phyloP scores from a whole-genome alignment of 1,139 yeast genomes.

The Hanseniaspora gamundiae region DNA sequence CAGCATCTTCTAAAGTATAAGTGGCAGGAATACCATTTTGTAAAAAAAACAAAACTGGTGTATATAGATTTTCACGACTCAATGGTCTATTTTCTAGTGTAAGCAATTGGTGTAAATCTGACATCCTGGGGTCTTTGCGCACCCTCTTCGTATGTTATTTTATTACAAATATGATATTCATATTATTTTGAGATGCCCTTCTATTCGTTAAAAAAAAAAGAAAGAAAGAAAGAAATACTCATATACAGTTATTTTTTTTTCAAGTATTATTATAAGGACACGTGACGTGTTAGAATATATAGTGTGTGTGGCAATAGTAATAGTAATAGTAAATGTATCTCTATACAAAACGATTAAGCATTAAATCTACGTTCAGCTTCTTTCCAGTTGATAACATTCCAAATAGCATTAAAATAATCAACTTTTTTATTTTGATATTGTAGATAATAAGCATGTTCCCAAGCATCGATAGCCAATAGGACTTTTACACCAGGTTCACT shows the following conservation, averaged over 20 bases:
- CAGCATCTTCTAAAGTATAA: conserved; percentile 63
- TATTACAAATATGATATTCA: too few species aligned
- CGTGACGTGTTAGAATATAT: too few species aligned
- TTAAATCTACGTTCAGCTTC: conserved; percentile 59
- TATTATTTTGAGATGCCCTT: too few species aligned
- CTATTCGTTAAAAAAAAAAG: too few species aligned
- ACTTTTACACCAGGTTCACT: conserved; percentile 56
- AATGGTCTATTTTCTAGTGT: conserved; percentile 47
- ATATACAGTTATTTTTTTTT: too few species aligned
- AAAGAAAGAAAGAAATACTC: too few species aligned
- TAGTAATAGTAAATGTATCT: too few species aligned
- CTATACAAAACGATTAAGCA: too few species aligned
- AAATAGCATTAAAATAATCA: conserved; percentile 90
- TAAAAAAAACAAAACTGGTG: conserved; percentile 34
- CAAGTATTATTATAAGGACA: too few species aligned
- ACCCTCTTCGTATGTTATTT: too few species aligned
- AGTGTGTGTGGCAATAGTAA: too few species aligned
- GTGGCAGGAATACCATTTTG: conserved; percentile 68
- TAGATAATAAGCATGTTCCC: conserved; percentile 98
- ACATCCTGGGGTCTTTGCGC: conserved; percentile 32
- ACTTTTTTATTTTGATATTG: conserved; percentile 92
- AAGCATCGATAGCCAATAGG: conserved; percentile 88
- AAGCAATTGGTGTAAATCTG: conserved; percentile 61
- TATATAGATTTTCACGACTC: conserved; percentile 30
- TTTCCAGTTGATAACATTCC: conserved; percentile 96